Percentiles rank a stretch among this genome's conserved stretches.
These are phyloP conservation scores for Colletotrichum tamarilloi DNA, from an alignment of 2,329 filamentous ascomycete genomes.

Conservation along the genomic window DNA sequence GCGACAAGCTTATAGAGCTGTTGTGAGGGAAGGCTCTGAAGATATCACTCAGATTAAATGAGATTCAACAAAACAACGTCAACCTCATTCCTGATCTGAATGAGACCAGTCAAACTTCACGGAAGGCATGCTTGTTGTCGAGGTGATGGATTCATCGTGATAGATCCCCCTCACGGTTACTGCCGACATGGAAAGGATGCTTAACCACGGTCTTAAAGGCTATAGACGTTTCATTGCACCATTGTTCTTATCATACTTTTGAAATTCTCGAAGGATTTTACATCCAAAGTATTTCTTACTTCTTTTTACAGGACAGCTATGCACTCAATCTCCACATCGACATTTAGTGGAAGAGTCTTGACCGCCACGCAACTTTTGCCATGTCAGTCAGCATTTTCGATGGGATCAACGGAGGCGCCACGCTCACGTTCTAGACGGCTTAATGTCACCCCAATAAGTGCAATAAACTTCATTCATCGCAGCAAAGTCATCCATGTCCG, in stretches of 20 bases:
- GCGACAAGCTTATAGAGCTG: constrained; percentile 39
- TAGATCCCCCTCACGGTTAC: too few species aligned
- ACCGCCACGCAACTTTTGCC: constrained; percentile 48
- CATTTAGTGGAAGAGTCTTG: constrained; percentile 46
- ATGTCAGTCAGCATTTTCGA: background rate
- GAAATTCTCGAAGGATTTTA: too few species aligned
- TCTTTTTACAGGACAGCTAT: constrained; percentile 43
- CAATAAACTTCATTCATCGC: constrained; percentile 81
- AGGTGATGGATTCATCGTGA: too few species aligned
- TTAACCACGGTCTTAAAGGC: too few species aligned
- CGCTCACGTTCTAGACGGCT: constrained; percentile 56
- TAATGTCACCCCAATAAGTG: constrained; percentile 71
- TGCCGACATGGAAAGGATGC: too few species aligned
- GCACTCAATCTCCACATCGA: constrained; percentile 49
- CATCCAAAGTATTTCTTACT: too few species aligned
- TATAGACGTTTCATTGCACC: too few species aligned
- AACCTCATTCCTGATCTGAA: background rate
- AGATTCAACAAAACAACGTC: fast-evolving
- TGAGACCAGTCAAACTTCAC: too few species aligned
- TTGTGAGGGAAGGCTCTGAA: background rate
- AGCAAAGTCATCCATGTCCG: constrained; percentile 78
- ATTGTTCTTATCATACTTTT: too few species aligned
- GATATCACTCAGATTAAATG: background rate
- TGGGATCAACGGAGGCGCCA: fast-evolving
- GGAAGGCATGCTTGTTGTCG: too few species aligned